Base-by-base conservation (phyloP, 352 stramenopile genomes). In the Phytophthora ramorum region DNA sequence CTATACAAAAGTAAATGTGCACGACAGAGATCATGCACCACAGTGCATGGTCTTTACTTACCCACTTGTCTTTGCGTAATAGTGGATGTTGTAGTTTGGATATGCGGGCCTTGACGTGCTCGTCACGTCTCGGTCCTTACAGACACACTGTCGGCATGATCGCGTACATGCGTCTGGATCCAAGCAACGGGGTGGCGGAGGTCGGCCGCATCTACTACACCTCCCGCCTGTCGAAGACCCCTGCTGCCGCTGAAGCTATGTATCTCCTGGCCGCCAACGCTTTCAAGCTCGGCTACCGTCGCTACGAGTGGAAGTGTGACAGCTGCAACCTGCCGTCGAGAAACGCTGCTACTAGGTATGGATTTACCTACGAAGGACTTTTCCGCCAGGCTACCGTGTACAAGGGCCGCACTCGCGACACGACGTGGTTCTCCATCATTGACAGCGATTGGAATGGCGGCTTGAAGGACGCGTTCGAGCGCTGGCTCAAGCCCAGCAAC, bases 391-490 rank as follows among this genome's bases (percentile, higher is more conserved):
- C 49, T 20, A 24, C 56, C 13, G 53, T 54, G 17, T 60, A 56
- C 54, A 70, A 65, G 12, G 54, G 55, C 1, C 54, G 38, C 34
- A 64, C 14, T 16, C 47, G 62, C 37, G 54, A 70, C n/a, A 66
- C 62, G 12, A 56, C 38, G 10, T 71, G 63, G 47, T 71, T 71
- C 63, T 57, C 63, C 1, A 60, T 66, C 32, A 66, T 66, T n/a
- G 63, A 71, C 9, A 1, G 6, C 0, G 63, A 71, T 19, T 71
- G 63, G 63, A 41, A 59, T 16, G 19, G 32, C 14, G 65, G 48
- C 7, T 32, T 71, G 37, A 56, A 73, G 7, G 13, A 13, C 3
- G 60, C 58, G 3, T 63, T 48, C 44, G 22, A 63, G 12, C 57
- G 50, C 8, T 72, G 63, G 63, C 28, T 71, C 9, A 30, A 59